Base-by-base conservation (phyloP, 768 basidiomycete genomes). In the Fomitopsis serialis region DNA sequence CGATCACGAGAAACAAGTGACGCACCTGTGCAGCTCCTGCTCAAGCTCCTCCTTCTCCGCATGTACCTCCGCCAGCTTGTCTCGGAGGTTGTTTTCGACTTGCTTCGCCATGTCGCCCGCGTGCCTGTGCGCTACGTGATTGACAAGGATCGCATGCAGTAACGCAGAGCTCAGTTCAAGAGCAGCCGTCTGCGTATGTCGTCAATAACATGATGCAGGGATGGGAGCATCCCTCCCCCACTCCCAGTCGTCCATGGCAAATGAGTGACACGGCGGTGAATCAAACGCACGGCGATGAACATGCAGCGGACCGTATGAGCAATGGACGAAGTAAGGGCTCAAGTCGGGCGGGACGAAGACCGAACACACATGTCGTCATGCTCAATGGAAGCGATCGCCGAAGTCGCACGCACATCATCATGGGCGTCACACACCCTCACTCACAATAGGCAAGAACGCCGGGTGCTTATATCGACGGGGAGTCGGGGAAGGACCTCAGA, bases 61-160 rank as follows among this genome's bases (percentile, higher is more conserved):
- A 70, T 89, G 81, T 57, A 80, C 71, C 61, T 84, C 83, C 57
- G 88, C 85, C 42, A 90, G 68, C 70, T 81, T 82, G 61, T 74
- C 72, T 71, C 79, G 85, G 64, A 88, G 73, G 56, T 72, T 74
- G 48, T 73, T 70, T 72, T 91, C 88, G 50, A 78, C 70, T 53
- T 67, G 71, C 69, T 84, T 88, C 43, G 87, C 79, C 59, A 72
- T 68, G 72, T 84, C 87, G 66, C 78, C 82, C 55, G 82, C 80
- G 65, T 92, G 89, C 34, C 85, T 85, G 70, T 90, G 87, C 60
- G 88, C 85, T 47, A 82, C 72, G 67, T 90, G 86, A 64, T 92
- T 92, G 73, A 87, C 79, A 54, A 92, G 78, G 67, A 92, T 92
- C 52, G 89, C 89, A 58, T 85, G 83, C 65, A 92, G 75, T 46